Evolutionary conservation across 1,284 basidiomycete genomes (phyloP).

Genomic region (Athelia psychrophila): DNA sequence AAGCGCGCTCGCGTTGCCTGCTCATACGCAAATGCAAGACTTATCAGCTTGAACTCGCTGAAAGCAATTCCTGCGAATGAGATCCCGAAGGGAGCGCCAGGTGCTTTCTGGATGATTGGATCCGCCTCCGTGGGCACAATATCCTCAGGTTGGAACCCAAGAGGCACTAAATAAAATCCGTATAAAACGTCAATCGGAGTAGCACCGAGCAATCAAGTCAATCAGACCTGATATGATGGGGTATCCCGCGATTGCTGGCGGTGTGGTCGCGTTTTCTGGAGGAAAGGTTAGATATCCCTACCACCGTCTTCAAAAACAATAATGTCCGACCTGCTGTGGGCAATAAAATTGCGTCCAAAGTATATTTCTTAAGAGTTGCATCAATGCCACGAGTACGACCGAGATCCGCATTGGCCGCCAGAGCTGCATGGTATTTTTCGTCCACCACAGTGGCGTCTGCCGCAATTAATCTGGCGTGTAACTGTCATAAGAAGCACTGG

Average conservation of each 20-base stretch:
- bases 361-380: conserved; percentile 35
- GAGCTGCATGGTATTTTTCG: conserved; percentile 43
- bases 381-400: conserved; percentile 51
- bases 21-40: conserved; percentile 52
- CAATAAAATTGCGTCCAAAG: conserved; percentile 42
- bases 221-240: conserved; percentile 32
- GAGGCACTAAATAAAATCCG: conserved; percentile 37
- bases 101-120: conserved; percentile 30
- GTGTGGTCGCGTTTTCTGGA: conserved; percentile 17
- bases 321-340: conserved; percentile 28
- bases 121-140: conserved; percentile 27
- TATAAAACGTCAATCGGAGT: neutral
- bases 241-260: conserved; percentile 37
- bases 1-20: conserved; percentile 47
- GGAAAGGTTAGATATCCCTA: neutral
- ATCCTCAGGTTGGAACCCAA: conserved; percentile 41
- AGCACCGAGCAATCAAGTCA: neutral
- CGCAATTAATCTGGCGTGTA: conserved; percentile 37
- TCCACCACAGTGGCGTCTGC: conserved; percentile 48
- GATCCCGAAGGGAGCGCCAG: conserved; percentile 47
- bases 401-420: conserved; percentile 49
- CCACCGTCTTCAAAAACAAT: neutral
- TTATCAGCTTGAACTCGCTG: conserved; percentile 45
- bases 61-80: conserved; percentile 49
- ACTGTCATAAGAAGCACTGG: conserved; percentile 1